Evolutionary conservation across 345 rosid genomes (phyloP).

Genomic region (Raphanus sativus): DNA sequence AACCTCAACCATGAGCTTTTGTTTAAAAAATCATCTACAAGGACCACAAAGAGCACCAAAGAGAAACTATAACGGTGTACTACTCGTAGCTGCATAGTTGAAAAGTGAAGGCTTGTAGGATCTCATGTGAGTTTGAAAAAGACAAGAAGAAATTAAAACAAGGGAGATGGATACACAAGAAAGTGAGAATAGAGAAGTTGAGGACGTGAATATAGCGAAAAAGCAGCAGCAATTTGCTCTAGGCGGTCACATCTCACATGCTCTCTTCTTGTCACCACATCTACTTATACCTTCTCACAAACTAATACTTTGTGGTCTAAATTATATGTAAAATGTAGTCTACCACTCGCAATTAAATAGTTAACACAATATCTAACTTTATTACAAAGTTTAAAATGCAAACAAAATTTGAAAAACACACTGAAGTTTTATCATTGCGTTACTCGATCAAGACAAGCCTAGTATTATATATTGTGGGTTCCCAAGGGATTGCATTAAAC

Average conservation of each 20-base stretch:
- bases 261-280: conserved; percentile 38
- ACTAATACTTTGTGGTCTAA: conserved; percentile 34
- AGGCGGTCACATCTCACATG: conserved; percentile 44
- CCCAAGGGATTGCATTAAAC: not conserved
- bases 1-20: not conserved
- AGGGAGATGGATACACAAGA: conserved; percentile 40
- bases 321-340: conserved; percentile 9
- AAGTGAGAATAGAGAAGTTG: conserved; percentile 32
- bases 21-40: not conserved
- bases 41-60: conserved; percentile 8
- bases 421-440: not conserved
- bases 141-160: conserved; percentile 34
- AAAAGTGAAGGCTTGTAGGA: conserved; percentile 33
- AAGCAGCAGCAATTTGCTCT: conserved; percentile 37
- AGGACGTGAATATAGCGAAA: conserved; percentile 33
- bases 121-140: conserved; percentile 31
- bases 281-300: conserved; percentile 33
- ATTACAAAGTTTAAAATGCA: not conserved
- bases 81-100: conserved; percentile 16
- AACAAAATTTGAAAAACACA: not conserved
- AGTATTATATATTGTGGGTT: not conserved
- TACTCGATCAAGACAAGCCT: not conserved
- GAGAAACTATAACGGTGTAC: conserved; percentile 22
- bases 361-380: not conserved
- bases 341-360: not conserved